These are phyloP conservation scores for Nymphaea thermarum DNA, from an alignment of 164 flowering plant genomes.

Conservation along the genomic window DNA sequence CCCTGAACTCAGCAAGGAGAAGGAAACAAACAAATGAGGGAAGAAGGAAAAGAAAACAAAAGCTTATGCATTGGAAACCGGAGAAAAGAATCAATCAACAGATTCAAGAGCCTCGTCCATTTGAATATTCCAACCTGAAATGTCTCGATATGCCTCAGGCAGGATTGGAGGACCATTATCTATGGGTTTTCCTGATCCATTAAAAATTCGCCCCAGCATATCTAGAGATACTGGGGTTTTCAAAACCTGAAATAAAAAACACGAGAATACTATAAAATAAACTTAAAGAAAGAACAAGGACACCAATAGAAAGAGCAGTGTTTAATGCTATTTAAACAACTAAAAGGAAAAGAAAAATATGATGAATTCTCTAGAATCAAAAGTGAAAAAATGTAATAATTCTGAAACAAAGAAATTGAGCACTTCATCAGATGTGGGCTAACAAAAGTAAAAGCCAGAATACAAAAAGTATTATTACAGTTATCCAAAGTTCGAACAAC, in stretches of 20 bases:
- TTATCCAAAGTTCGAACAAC: too few relatives aligned
- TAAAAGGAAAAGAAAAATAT: too few relatives aligned
- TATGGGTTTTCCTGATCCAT: conserved; percentile 98
- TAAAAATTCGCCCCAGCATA: conserved; percentile 99
- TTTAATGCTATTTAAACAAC: not conserved
- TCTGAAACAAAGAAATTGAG: not conserved
- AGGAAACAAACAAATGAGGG: too few relatives aligned
- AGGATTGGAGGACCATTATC: conserved; percentile 97
- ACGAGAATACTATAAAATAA: not conserved
- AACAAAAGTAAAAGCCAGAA: too few relatives aligned
- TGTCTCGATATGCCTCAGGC: conserved; percentile 97
- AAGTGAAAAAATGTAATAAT: not conserved
- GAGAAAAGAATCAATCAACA: too few relatives aligned
- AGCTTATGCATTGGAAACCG: too few relatives aligned
- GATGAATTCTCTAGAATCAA: not conserved
- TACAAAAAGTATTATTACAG: too few relatives aligned
- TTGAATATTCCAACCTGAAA: conserved; percentile 48
- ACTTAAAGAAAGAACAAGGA: not conserved
- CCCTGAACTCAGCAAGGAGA: conserved; percentile 25
- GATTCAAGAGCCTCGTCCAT: too few relatives aligned
- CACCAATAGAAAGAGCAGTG: not conserved
- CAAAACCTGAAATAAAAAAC: conserved; percentile 43
- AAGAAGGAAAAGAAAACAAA: too few relatives aligned
- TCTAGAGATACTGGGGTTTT: conserved; percentile 97
- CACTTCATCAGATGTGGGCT: not conserved